Base-by-base conservation (phyloP, 169 alveolate species). In the Plasmodium knowlesi region DNA sequence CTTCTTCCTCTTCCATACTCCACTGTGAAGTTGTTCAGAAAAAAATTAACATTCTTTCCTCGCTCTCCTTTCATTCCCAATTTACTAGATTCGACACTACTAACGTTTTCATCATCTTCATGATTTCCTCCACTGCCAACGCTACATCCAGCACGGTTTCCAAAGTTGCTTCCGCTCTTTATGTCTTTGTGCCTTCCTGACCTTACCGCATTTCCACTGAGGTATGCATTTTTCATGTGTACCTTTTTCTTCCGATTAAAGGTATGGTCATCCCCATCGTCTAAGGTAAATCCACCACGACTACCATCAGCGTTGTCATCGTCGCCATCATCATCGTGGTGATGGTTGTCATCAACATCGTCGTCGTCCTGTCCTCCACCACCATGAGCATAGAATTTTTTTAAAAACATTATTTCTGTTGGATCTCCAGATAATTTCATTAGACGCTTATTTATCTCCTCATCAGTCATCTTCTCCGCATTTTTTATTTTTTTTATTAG, bases 1-100 rank as follows among this genome's bases (percentile, higher is more conserved):
- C 93, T 86, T 30, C 85, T 53, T 16, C 93, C 93, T 12, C 93
- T n/a, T 6, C 93, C 93, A 53, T 86, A 86, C 30, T 54, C 85
- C 41, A 72, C 25, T 0, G 92, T 70, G 32, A n/a, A 70, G 22
- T 84, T 72, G 2, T 70, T 71, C 0, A 70, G 28, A 43, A 41
- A 28, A 19, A 71, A 84, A 19, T 72, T 41, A 14, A 41, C 83
- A 22, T 72, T 84, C 32, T 84, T 84, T 5, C 70, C 43, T 71
- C 83, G 50, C 41, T 84, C 92, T 5, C n/a, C 79, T 16, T 84
- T 84, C 57, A 70, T 25, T 43, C 67, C 34, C 10, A 84, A 3
- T 1, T 70, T 84, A 0, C n/a, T 19, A 10, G 79, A 25, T 16
- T 74, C 30, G 5, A 53, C 37, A 34, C 28, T 84, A 8, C 50